These are phyloP conservation scores for Mucor sp. DNA, from an alignment of 371 early-diverging fungal species.

Conservation along the genomic window DNA sequence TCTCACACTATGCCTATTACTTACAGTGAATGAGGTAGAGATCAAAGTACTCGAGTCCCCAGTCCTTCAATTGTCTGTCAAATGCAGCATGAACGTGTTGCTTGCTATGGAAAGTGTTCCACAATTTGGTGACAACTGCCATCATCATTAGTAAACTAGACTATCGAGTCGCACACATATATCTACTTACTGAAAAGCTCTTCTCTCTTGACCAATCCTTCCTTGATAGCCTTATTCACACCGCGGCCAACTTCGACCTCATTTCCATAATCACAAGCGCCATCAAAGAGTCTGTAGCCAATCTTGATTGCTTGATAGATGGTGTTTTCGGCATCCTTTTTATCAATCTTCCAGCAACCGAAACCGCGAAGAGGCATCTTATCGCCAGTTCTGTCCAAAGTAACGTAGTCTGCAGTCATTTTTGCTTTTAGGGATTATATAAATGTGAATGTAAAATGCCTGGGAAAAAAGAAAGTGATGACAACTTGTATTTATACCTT, in stretches of 20 bases:
- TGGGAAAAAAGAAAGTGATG: neutral
- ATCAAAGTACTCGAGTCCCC: constrained; percentile 71
- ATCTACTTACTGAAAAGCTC: constrained; percentile 36
- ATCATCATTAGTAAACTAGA: neutral
- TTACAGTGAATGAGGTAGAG: constrained; percentile 62
- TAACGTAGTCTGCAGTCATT: constrained; percentile 29
- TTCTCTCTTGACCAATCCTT: constrained; percentile 62
- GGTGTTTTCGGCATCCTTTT: constrained; percentile 28
- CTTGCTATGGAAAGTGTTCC: constrained; percentile 60
- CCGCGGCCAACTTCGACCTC: constrained; percentile 67
- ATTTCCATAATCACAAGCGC: constrained; percentile 59
- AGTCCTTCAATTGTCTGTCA: constrained; percentile 54
- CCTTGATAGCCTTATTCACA: constrained; percentile 47
- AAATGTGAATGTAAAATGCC: neutral
- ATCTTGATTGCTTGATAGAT: constrained; percentile 46
- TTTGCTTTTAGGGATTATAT: neutral
- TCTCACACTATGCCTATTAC: constrained; percentile 4
- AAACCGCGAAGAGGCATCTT: constrained; percentile 46
- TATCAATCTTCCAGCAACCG: constrained; percentile 41
- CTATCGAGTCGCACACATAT: constrained; percentile 4
- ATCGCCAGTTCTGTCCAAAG: constrained; percentile 33
- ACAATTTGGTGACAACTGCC: constrained; percentile 73
- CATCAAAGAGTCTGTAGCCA: constrained; percentile 46
- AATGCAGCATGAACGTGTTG: constrained; percentile 47
- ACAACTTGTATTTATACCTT: neutral